Conservation (phyloP, 495 filamentous ascomycete genomes). For the Daldinia loculata region DNA sequence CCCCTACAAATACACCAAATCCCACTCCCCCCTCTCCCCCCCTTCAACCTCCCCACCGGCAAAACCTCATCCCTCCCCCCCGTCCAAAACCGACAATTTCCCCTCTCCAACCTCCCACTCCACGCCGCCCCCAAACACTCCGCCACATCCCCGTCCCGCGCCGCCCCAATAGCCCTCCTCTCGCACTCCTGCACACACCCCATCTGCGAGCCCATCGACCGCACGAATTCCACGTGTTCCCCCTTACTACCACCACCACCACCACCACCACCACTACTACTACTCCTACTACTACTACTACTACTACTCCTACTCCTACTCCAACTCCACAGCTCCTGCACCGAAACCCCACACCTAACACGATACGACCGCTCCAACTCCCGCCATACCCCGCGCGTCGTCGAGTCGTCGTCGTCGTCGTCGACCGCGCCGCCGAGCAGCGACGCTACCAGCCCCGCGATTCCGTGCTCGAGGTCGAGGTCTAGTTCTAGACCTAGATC, state of each 20-base stretch:
- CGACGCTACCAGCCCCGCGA: neutral
- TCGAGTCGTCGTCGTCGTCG: conserved; percentile 31
- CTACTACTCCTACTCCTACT: neutral
- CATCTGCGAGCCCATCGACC: neutral
- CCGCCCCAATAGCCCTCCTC: conserved; percentile 23
- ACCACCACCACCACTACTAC: neutral
- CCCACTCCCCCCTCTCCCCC: conserved; percentile 27
- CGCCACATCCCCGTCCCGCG: neutral
- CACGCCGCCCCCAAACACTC: conserved; percentile 43
- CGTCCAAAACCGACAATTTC: conserved; percentile 38
- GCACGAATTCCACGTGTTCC: neutral
- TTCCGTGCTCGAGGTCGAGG: conserved; percentile 20
- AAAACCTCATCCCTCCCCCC: conserved; percentile 32
- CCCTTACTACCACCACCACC: neutral
- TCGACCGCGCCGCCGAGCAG: conserved; percentile 10
- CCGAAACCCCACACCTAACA: conserved; percentile 32
- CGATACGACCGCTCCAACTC: conserved; percentile 38
- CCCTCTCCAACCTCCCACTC: neutral
- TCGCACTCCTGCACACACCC: conserved; percentile 38
- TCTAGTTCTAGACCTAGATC: neutral
- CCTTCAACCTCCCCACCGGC: conserved; percentile 27
- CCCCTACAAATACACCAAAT: conserved; percentile 34
- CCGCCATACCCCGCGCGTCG: conserved; percentile 5
- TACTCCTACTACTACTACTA: too few relatives aligned
- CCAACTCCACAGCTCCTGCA: neutral